These are phyloP conservation scores for Violaceomyces palustris DNA, from an alignment of 1,284 basidiomycete species.

Conservation along the genomic window DNA sequence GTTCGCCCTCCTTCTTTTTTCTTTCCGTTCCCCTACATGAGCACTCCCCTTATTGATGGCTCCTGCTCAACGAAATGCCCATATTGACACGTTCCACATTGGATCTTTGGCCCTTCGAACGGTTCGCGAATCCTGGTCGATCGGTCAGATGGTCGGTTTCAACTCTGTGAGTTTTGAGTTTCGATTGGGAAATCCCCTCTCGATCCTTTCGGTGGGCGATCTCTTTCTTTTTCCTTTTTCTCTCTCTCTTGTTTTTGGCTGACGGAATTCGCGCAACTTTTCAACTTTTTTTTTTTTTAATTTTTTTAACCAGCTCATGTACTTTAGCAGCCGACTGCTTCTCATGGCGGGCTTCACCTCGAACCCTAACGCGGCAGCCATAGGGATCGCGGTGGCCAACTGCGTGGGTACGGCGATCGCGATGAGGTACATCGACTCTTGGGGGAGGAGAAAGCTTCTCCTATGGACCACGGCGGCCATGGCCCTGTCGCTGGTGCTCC, in stretches of 20 bases:
- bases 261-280: neutral
- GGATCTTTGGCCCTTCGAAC: too few relatives aligned
- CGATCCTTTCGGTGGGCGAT: neutral
- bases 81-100: too few relatives aligned
- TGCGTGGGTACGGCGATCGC: conserved; percentile 34
- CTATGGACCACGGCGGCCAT: conserved; percentile 34
- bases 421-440: conserved; percentile 31
- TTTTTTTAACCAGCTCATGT: conserved; percentile 26
- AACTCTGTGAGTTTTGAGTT: conserved; percentile 8
- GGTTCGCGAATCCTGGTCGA: too few relatives aligned
- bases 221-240: neutral
- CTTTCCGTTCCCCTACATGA: too few relatives aligned
- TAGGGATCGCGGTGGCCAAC: conserved; percentile 39
- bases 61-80: too few relatives aligned
- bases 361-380: conserved; percentile 40
- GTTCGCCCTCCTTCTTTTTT: neutral
- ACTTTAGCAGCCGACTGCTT: conserved; percentile 30
- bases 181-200: neutral
- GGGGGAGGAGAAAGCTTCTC: conserved; percentile 35
- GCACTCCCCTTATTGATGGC: too few relatives aligned
- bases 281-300: too few relatives aligned
- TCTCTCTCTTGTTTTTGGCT: neutral
- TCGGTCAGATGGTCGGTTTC: conserved; percentile 5
- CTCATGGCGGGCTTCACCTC: conserved; percentile 36
- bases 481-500: conserved; percentile 17